These are phyloP conservation scores for Podospora sp. DNA, from an alignment of 495 filamentous ascomycete genomes.

Conservation along the genomic window DNA sequence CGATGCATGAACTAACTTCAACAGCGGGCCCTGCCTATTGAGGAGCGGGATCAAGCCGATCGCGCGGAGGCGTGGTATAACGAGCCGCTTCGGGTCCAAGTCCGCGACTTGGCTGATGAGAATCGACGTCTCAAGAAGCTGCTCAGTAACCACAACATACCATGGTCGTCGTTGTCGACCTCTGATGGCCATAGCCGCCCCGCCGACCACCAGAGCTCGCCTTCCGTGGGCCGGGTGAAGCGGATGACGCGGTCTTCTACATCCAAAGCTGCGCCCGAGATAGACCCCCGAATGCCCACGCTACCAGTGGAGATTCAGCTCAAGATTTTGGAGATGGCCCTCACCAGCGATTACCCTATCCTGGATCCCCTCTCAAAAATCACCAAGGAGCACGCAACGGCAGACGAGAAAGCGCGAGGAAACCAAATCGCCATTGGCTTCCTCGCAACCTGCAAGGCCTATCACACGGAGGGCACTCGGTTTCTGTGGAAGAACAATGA, in stretches of 20 bases:
- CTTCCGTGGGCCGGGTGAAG: background rate
- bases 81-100: slow-evolving; percentile 39
- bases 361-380: slow-evolving; percentile 49
- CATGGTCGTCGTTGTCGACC: slow-evolving; percentile 25
- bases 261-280: background rate
- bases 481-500: slow-evolving; percentile 49
- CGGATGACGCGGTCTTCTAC: slow-evolving; percentile 21
- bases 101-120: slow-evolving; percentile 39
- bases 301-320: slow-evolving; percentile 50
- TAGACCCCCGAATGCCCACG: slow-evolving; percentile 33
- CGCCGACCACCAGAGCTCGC: background rate
- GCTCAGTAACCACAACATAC: slow-evolving; percentile 42
- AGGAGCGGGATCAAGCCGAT: slow-evolving; percentile 47
- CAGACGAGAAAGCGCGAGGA: slow-evolving; percentile 37
- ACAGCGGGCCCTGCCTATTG: slow-evolving; percentile 32
- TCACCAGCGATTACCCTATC: slow-evolving; percentile 48
- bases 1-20: slow-evolving; percentile 16
- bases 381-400: slow-evolving; percentile 36
- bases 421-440: slow-evolving; percentile 46
- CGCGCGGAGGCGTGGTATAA: slow-evolving; percentile 46
- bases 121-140: slow-evolving; percentile 43
- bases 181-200: background rate
- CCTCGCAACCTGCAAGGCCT: slow-evolving; percentile 47
- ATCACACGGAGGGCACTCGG: slow-evolving; percentile 42
- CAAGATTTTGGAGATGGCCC: slow-evolving; percentile 45